Evolutionary conservation across 139 green algal species (phyloP), one percentile per base, ranked within the genome.

Genomic region (Volvox africanus): DNA sequence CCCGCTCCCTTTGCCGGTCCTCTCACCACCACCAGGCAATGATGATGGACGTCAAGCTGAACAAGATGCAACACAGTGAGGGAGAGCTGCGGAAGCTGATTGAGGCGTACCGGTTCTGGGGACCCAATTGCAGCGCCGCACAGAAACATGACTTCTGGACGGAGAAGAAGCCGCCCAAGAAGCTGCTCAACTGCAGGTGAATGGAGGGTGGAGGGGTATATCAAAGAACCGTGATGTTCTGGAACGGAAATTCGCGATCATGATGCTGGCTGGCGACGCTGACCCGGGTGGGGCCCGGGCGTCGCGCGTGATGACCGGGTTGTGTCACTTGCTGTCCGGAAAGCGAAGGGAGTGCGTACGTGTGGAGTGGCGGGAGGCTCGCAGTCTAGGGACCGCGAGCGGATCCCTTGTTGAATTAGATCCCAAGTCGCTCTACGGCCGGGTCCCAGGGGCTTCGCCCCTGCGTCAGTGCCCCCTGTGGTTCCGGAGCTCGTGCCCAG

Each of bases 21-120:
- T 9, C 9, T 55, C 2, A 13, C 1, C 24, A 22, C 12, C 30
- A 22, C 26, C 93, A 96, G 93, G 92, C 93, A 32, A 96, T 96
- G 95, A 92, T 96, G 73, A 71, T 94, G 55, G 94, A 97, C 91
- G 93, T 30, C 61, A 97, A 97, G 94, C 88, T 95, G 11, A 97
- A 97, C 89, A 84, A 87, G 19, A 96, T 97, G 95, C 95, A 96
- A 89, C 95, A 97, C 89, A 95, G 92, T 20, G 75, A 91, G 30
- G 95, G 94, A 24, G 92, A 95, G 87, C 93, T 97, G 22, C 62
- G 71, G 35, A 93, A 94, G 92, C 81, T 97, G 80, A 92, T 97
- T 13, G 89, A 86, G 26, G 88, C 71, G 5, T 91, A 93, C 83
- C 50, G 73, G 21, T 91, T 87, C 92, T 95, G 92, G 92, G 86